Percentiles rank a stretch among this genome's conserved stretches.
Conservation (phyloP, 2,329 filamentous ascomycete genomes). For the Monosporascus ibericus region DNA sequence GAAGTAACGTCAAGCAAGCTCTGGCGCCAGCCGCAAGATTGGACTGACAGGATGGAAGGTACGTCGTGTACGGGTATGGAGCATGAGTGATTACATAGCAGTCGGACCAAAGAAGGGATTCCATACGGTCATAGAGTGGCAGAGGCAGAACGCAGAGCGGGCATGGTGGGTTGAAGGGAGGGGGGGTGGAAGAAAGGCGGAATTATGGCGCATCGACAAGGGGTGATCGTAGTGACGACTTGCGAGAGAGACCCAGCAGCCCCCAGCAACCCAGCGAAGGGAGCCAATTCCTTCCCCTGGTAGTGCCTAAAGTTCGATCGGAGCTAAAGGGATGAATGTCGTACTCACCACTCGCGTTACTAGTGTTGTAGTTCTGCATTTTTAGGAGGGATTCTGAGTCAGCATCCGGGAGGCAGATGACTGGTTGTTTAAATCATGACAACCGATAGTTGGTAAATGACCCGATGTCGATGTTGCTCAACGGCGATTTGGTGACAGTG, state of each 20-base stretch:
- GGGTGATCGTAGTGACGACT: not conserved
- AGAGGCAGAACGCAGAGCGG: too few relatives aligned
- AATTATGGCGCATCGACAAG: not conserved
- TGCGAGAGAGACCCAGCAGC: not conserved
- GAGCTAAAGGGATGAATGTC: constrained; percentile 1
- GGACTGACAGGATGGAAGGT: not conserved
- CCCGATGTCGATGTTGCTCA: too few relatives aligned
- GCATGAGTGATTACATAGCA: not conserved
- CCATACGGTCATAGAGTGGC: not conserved
- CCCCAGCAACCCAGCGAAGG: not conserved
- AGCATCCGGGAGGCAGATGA: not conserved
- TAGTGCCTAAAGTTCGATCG: not conserved
- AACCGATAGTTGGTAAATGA: not conserved
- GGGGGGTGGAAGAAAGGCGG: not conserved
- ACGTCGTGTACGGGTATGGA: not conserved
- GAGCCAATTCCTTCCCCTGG: not conserved
- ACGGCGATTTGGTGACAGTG: too few relatives aligned
- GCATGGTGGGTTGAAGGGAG: not conserved
- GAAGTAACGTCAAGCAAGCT: not conserved
- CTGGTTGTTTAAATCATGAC: not conserved
- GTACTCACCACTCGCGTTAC: not conserved
- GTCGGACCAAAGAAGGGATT: not conserved
- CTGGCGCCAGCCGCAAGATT: not conserved
- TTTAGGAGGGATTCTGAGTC: not conserved
- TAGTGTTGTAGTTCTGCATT: not conserved